Percentiles rank a stretch among this genome's conserved stretches.
phyloP scores from a whole-genome alignment of 176 grass and related monocot species.

The Metroxylon sagu region DNA sequence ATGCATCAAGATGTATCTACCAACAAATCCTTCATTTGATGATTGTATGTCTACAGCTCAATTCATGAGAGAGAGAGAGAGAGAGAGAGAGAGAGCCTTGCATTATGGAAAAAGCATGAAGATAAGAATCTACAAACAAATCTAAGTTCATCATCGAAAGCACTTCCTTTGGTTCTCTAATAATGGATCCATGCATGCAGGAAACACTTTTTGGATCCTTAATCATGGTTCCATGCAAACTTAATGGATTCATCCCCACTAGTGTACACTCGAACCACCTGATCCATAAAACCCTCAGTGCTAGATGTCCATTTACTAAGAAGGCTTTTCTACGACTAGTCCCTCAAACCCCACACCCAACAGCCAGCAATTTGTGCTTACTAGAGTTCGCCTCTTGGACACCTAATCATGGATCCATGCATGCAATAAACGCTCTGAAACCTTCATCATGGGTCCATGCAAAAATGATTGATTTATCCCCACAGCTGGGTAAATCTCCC shows the following conservation, averaged over 20 bases:
- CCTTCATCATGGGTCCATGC: slow-evolving; percentile 2
- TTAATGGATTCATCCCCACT: background rate
- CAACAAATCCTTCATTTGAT: too few species aligned
- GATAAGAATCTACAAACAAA: background rate
- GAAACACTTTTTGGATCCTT: background rate
- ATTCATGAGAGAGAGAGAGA: background rate
- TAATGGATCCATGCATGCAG: slow-evolving; percentile 7
- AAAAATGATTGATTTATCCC: background rate
- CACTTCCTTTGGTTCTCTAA: slow-evolving; percentile 4
- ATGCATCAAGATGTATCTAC: background rate
- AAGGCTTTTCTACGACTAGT: too few species aligned
- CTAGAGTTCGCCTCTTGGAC: background rate
- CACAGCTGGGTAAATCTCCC: too few species aligned
- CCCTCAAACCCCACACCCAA: too few species aligned
- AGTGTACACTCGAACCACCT: background rate
- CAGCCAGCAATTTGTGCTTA: too few species aligned
- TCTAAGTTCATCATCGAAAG: background rate
- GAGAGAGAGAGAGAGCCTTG: background rate
- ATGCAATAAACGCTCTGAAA: background rate
- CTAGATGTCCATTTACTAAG: too few species aligned
- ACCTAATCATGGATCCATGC: slow-evolving; percentile 27
- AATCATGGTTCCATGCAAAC: slow-evolving; percentile 12
- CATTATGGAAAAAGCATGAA: background rate
- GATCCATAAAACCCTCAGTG: background rate
- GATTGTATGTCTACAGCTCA: too few species aligned